These are phyloP conservation scores for Angophora floribunda DNA, from an alignment of 345 rosid species.

Conservation along the genomic window DNA sequence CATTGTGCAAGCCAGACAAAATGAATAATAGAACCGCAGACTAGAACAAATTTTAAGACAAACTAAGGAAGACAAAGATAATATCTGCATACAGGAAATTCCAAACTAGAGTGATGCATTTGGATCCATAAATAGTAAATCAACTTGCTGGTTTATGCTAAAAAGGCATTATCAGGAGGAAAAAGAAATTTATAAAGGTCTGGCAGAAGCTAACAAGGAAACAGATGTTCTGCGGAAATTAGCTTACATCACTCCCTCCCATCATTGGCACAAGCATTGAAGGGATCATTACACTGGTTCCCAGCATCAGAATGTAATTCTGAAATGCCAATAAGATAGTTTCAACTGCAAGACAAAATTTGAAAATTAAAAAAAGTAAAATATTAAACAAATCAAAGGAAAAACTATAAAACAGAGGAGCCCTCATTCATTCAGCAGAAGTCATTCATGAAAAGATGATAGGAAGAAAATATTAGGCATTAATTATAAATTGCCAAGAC, in stretches of 20 bases:
- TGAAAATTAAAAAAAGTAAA: neutral
- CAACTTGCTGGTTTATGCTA: neutral
- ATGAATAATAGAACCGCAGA: neutral
- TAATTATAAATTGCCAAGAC: neutral
- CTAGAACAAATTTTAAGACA: neutral
- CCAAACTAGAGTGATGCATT: neutral
- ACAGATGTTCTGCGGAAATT: neutral
- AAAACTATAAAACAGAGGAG: neutral
- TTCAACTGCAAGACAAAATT: slow-evolving; percentile 51
- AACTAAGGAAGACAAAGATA: neutral
- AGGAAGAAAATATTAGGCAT: neutral
- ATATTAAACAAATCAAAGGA: neutral
- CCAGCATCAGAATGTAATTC: slow-evolving; percentile 88
- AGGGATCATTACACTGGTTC: slow-evolving; percentile 84
- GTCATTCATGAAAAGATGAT: neutral
- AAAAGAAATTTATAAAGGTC: neutral
- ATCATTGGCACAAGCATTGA: slow-evolving; percentile 71
- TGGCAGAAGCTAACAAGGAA: neutral
- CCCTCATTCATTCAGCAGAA: neutral
- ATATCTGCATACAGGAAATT: neutral
- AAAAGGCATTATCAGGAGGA: neutral
- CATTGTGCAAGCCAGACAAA: neutral
- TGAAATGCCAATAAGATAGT: slow-evolving; percentile 77
- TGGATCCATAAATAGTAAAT: neutral
- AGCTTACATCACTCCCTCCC: slow-evolving; percentile 81